A percentile compares a stretch with the other conserved stretches of the same genome.
These are phyloP conservation scores for Arthrinium puccinioides DNA, from an alignment of 2,329 filamentous ascomycete genomes.

Conservation along the genomic window DNA sequence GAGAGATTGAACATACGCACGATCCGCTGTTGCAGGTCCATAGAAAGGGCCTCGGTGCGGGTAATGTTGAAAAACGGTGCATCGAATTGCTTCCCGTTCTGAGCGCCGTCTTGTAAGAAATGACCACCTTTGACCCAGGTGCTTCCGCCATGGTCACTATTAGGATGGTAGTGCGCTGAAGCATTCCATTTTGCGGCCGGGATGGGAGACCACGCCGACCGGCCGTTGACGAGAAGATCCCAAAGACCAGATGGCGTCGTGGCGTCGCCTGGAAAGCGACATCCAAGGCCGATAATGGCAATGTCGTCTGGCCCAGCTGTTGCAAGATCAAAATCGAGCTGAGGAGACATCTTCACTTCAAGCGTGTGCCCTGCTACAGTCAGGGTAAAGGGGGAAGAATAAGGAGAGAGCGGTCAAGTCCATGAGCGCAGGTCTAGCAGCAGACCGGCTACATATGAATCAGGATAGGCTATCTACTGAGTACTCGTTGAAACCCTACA, in stretches of 20 bases:
- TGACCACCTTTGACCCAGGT: slow-evolving; percentile 3
- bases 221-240: slow-evolving; percentile 6
- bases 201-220: slow-evolving; percentile 2
- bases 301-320: slow-evolving; percentile 3
- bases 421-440: too few species aligned
- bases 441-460: too few species aligned
- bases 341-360: not conserved
- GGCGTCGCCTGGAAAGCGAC: slow-evolving; percentile 9
- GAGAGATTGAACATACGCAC: slow-evolving; percentile 5
- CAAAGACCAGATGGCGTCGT: slow-evolving; percentile 7
- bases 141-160: not conserved
- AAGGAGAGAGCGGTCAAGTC: too few species aligned
- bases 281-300: slow-evolving; percentile 8
- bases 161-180: slow-evolving; percentile 9
- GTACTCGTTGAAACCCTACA: too few species aligned
- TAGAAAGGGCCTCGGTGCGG: slow-evolving; percentile 6
- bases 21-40: slow-evolving; percentile 54
- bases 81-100: slow-evolving; percentile 7
- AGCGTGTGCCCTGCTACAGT: not conserved
- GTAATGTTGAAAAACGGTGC: slow-evolving; percentile 8
- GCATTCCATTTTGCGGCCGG: slow-evolving; percentile 10
- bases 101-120: slow-evolving; percentile 3
- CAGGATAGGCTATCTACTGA: too few species aligned
- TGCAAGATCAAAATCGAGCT: not conserved
- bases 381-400: too few species aligned